Conservation (phyloP, 306 rosid species). For the Senna siamea region DNA sequence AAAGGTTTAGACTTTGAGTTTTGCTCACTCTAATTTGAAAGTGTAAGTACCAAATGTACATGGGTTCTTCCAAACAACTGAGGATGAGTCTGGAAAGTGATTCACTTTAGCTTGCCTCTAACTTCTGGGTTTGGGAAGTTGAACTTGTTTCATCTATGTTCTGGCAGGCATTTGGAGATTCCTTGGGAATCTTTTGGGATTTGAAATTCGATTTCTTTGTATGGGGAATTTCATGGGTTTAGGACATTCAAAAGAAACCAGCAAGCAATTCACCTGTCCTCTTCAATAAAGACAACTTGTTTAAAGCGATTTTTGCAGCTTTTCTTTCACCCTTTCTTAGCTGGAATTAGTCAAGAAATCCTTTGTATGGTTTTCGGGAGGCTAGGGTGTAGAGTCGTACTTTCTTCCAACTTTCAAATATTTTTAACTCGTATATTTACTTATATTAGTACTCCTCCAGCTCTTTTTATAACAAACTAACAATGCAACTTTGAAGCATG, state of each 20-base stretch:
- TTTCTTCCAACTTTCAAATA: conserved; percentile 24
- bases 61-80: conserved; percentile 16
- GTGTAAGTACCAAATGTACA: background rate
- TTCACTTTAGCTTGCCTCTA: background rate
- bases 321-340: conserved; percentile 45
- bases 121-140: conserved; percentile 7
- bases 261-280: conserved; percentile 51
- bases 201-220: conserved; percentile 46
- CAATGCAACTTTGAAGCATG: conserved; percentile 40
- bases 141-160: conserved; percentile 25
- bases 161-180: conserved; percentile 26
- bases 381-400: conserved; percentile 22
- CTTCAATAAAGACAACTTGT: conserved; percentile 60
- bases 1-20: conserved; percentile 8
- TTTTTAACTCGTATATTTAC: conserved; percentile 23
- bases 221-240: conserved; percentile 40
- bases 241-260: conserved; percentile 49
- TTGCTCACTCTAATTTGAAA: conserved; percentile 28
- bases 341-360: conserved; percentile 46
- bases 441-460: conserved; percentile 22
- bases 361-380: conserved; percentile 27
- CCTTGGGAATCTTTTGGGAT: conserved; percentile 67
- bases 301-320: conserved; percentile 49
- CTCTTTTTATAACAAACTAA: conserved; percentile 31
- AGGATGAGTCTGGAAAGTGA: conserved; percentile 24